A percentile compares a stretch with the other conserved stretches of the same genome.
phyloP scores from a whole-genome alignment of 352 stramenopile genomes.

The Plasmopara halstedii region DNA sequence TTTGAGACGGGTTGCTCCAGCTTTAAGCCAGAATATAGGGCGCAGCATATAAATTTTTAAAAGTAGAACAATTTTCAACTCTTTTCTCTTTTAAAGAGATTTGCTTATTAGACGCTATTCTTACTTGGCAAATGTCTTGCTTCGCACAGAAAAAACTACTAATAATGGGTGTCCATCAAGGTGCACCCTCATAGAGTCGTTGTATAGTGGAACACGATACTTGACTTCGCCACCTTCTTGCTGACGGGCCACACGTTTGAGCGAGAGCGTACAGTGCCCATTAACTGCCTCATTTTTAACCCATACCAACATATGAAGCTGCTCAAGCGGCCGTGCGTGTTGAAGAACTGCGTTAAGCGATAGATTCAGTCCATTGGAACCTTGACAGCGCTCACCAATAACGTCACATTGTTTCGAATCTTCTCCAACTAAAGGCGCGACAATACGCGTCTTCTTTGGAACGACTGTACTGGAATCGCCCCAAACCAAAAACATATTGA shows the following conservation, averaged over 20 bases:
- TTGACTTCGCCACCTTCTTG: conserved; percentile 62
- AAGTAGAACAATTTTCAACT: no score
- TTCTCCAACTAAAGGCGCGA: conserved; percentile 68
- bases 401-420: conserved; percentile 71
- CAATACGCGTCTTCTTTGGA: conserved; percentile 67
- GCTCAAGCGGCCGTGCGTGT: conserved; percentile 55
- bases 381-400: conserved; percentile 57
- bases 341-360: conserved; percentile 72
- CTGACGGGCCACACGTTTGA: conserved; percentile 68
- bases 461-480: conserved; percentile 59
- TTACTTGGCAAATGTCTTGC: conserved; percentile 80
- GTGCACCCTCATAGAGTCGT: conserved; percentile 73
- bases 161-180: conserved; percentile 62
- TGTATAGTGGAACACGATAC: conserved; percentile 70
- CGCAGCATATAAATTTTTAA: background rate
- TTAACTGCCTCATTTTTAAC: conserved; percentile 73
- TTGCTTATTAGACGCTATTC: conserved; percentile 16
- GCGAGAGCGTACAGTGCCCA: conserved; percentile 72
- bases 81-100: conserved; percentile 17
- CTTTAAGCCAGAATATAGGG: no score
- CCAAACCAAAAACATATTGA: conserved; percentile 71
- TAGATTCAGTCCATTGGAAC: conserved; percentile 43
- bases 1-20: no score
- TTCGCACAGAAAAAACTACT: conserved; percentile 69
- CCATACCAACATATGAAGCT: conserved; percentile 82